A percentile compares a stretch with the other conserved stretches of the same genome.
Evolutionary conservation across 495 filamentous ascomycete genomes (phyloP).

Genomic region (Halenospora varia): DNA sequence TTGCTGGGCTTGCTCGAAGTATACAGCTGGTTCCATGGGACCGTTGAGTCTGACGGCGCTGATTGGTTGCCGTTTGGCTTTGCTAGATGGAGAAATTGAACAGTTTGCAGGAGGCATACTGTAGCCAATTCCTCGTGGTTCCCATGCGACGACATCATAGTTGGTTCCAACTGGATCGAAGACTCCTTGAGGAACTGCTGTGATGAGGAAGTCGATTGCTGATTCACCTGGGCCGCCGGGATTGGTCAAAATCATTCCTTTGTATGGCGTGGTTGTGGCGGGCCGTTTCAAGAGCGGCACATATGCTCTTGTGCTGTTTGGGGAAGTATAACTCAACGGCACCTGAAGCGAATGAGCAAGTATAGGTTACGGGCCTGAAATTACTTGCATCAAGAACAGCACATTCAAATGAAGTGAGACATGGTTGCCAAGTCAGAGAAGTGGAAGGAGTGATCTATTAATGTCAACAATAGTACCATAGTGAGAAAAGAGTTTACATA

Average conservation of each 20-base stretch:
- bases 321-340: slow-evolving; percentile 9
- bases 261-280: not conserved
- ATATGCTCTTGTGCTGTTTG: not conserved
- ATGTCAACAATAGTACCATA: no score
- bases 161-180: slow-evolving; percentile 16
- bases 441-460: no score
- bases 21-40: not conserved
- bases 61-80: not conserved
- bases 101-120: slow-evolving; percentile 36
- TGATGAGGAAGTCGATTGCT: not conserved
- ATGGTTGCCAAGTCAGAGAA: no score
- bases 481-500: no score
- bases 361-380: no score
- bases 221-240: slow-evolving; percentile 17
- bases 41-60: not conserved
- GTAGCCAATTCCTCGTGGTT: slow-evolving; percentile 50
- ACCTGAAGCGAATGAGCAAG: no score
- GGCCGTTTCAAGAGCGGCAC: slow-evolving; percentile 10
- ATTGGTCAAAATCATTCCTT: slow-evolving; percentile 16
- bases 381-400: no score
- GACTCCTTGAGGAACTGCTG: not conserved
- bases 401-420: no score
- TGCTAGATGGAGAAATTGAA: not conserved
- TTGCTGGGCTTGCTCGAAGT: not conserved
- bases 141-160: slow-evolving; percentile 49